Conservation (phyloP, 495 filamentous ascomycete species). For the Daldinia loculata region DNA sequence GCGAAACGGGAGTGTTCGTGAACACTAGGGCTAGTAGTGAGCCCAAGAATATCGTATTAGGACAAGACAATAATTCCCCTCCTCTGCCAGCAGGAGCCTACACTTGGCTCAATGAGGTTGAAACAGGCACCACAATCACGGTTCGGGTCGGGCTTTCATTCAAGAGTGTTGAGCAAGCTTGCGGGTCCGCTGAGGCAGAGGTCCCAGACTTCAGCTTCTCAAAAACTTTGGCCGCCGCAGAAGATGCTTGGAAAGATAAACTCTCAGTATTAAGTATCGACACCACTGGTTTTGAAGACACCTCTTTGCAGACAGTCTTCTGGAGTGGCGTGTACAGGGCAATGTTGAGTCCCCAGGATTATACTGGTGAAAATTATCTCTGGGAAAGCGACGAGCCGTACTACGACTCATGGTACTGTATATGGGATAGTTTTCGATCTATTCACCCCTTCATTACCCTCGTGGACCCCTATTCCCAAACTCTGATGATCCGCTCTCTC, state of each 20-base stretch:
- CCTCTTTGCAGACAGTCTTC: slow-evolving; percentile 63
- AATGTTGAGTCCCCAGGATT: slow-evolving; percentile 74
- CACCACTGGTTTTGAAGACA: slow-evolving; percentile 54
- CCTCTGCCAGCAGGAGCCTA: slow-evolving; percentile 70
- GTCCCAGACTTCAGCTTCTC: slow-evolving; percentile 68
- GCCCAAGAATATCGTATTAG: slow-evolving; percentile 59
- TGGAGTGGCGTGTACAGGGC: slow-evolving; percentile 72
- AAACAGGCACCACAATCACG: slow-evolving; percentile 53
- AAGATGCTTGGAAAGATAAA: slow-evolving; percentile 66
- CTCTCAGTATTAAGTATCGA: slow-evolving; percentile 62
- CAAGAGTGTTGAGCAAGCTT: slow-evolving; percentile 68
- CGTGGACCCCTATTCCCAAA: slow-evolving; percentile 69
- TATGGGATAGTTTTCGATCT: slow-evolving; percentile 74
- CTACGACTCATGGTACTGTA: slow-evolving; percentile 75
- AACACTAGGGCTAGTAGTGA: slow-evolving; percentile 62
- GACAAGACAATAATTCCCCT: slow-evolving; percentile 62
- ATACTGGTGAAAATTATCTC: slow-evolving; percentile 76
- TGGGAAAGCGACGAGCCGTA: slow-evolving; percentile 76
- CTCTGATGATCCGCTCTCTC: slow-evolving; percentile 68
- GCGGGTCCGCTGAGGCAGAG: slow-evolving; percentile 66
- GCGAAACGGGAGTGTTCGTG: slow-evolving; percentile 68
- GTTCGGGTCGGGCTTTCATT: slow-evolving; percentile 71
- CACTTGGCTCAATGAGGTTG: slow-evolving; percentile 60
- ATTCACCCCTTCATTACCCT: slow-evolving; percentile 72
- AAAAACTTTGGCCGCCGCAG: slow-evolving; percentile 56